These are phyloP conservation scores for Clonostachys chloroleuca DNA, from an alignment of 2,329 filamentous ascomycete genomes.

Conservation along the genomic window DNA sequence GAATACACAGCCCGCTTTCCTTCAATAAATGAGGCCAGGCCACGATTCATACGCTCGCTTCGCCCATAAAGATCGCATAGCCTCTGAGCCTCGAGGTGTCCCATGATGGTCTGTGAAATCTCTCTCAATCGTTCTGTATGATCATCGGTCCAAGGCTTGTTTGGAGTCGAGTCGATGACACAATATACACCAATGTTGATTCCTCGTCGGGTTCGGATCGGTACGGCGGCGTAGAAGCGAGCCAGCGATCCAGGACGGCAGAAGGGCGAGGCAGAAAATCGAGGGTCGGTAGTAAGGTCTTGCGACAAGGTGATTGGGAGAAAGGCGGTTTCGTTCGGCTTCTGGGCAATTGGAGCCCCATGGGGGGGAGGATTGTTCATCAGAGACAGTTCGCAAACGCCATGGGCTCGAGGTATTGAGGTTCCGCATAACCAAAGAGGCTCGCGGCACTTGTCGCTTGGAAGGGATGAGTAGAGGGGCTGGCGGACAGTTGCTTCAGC, in stretches of 20 bases:
- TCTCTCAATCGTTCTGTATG: conserved; percentile 15
- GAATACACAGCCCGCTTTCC: conserved; percentile 8
- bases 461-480: conserved; percentile 18
- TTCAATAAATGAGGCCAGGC: conserved; percentile 26
- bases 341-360: background rate
- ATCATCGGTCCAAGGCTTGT: conserved; percentile 12
- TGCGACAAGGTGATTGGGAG: conserved; percentile 9
- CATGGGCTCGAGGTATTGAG: conserved; percentile 18
- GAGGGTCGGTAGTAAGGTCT: conserved; percentile 22
- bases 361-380: too few species aligned
- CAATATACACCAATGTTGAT: conserved; percentile 36
- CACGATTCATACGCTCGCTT: conserved; percentile 27
- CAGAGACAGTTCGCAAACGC: conserved; percentile 16
- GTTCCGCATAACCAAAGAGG: conserved; percentile 19
- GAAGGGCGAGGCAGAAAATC: conserved; percentile 17
- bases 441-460: conserved; percentile 4
- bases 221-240: conserved; percentile 33
- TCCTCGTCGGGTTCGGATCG: conserved; percentile 29
- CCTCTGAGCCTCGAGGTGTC: conserved; percentile 24
- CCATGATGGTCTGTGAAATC: conserved; percentile 23
- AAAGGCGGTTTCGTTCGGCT: background rate
- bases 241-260: conserved; percentile 11
- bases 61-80: conserved; percentile 16
- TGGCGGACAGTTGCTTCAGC: conserved; percentile 41
- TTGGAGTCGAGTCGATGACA: conserved; percentile 13